Evolutionary conservation across 225 moss, liverwort and hornwort genomes (phyloP), one percentile per base, ranked within the genome.

Genomic region (Physcomitrellopsis africana): DNA sequence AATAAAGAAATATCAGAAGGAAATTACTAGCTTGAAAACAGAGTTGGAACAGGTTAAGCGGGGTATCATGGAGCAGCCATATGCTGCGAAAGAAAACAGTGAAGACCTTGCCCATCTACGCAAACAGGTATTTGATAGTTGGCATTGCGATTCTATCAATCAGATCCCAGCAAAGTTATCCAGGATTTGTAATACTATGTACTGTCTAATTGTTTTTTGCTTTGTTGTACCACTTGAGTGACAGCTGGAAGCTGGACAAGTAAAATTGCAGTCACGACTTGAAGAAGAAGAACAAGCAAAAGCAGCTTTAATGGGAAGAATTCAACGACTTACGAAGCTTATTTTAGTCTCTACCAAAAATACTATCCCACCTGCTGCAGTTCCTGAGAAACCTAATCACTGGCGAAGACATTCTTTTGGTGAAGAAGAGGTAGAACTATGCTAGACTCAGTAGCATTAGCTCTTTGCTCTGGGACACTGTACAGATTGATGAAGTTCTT

Each of bases 281-380:
- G 96, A 96, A 82, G 96, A 96, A 76, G 96, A 96, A 79, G 96
- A 96, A 77, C 96, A 96, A 83, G 96, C 96, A 47, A 96, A 96
- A 83, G 94, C 94, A 75, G 96, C 96, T 20, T 81, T 96, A 10
- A 96, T 96, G 96, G 96, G 96, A 63, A 96, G 96, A 86, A 96
- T 96, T 57, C 96, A 96, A 74, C 80, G 96, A 46, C 92, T 96
- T 20, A 96, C 96, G 42, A 96, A 96, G 85, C 86, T 96, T 44
- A 96, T 96, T 56, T 52, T 96, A 26, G 96, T 96, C 24, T 96
- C 96, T 51, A 96, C 96, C 19, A 96, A 96, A 76, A 96, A 89
- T 55, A 91, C 96, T 42, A 92, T 96, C 61, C 92, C 94, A 51
- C 89, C 92, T 76, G 76, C 84, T 67, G 82, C 86, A 45, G 69